Conservation (phyloP, 441 rosid species). For the Pelargonium citronellum region DNA sequence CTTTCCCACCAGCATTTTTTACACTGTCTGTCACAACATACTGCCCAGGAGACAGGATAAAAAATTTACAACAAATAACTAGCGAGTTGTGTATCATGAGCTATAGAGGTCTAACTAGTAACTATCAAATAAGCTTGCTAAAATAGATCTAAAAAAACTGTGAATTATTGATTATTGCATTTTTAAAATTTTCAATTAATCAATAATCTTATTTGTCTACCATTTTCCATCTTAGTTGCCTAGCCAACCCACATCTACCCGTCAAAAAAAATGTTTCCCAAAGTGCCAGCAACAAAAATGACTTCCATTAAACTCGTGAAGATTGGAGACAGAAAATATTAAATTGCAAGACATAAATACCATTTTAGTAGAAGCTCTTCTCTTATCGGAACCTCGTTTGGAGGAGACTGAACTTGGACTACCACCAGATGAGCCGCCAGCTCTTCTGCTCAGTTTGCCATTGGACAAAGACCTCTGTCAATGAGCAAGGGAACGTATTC, state of each 20-base stretch:
- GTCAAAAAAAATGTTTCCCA: background rate
- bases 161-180: no score
- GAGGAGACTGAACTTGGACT: slow-evolving; percentile 45
- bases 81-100: no score
- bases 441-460: slow-evolving; percentile 48
- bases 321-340: background rate
- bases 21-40: slow-evolving; percentile 47
- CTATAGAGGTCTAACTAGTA: no score
- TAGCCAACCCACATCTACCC: background rate
- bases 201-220: background rate
- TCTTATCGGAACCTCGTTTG: slow-evolving; percentile 58
- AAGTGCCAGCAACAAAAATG: background rate
- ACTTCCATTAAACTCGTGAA: background rate
- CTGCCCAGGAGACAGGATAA: slow-evolving; percentile 34
- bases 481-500: slow-evolving; percentile 2
- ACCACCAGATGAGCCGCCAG: slow-evolving; percentile 37
- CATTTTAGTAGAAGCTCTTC: slow-evolving; percentile 45
- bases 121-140: no score
- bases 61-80: slow-evolving; percentile 8
- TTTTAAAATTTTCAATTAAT: no score
- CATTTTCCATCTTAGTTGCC: background rate
- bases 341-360: slow-evolving; percentile 26
- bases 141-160: no score
- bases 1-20: slow-evolving; percentile 44
- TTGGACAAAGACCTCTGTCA: slow-evolving; percentile 48